Base-by-base conservation (phyloP, 257 asterid genomes). In the Verbascum thapsus region DNA sequence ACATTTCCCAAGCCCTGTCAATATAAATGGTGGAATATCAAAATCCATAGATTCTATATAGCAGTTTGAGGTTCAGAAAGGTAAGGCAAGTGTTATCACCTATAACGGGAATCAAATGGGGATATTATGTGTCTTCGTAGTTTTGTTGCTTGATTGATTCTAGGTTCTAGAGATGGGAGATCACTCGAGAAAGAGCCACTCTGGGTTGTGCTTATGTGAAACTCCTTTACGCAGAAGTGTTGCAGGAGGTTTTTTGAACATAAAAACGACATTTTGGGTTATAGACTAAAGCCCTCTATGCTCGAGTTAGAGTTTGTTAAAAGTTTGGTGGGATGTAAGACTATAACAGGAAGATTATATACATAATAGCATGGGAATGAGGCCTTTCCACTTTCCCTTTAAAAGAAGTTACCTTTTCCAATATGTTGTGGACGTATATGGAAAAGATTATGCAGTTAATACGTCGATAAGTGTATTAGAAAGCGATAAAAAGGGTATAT, bases 1-100 rank as follows among this genome's bases (percentile, higher is more conserved):
- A 85, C 73, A 78, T 72, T 75, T 90, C 88, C 96, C 97, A 90
- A 9, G 88, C 86, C 95, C 95, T 88, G 88, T 57, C 78, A 39
- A n/a, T 11, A 53, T 11, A 16, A n/a, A 48, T 8, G 62, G 42
- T 10, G 8, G 10, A 23, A 35, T 53, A 34, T 49, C 4, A n/a
- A 67, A 63, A 61, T 58, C 42, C 44, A 18, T 20, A 53, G 50
- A 34, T 55, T 53, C 26, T 45, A 13, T 17, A 48, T 7, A 40
- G 26, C n/a, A n/a, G n/a, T n/a, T n/a, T n/a, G n/a, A n/a, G n/a
- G 26, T 34, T 10, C n/a, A 19, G 51, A 58, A 22, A 58, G 18
- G 8, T 3, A 2, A 48, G 58, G 17, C 35, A 11, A 58, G 53
- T n/a, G 71, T 72, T 22, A 54, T 72, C 72, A 87, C 96, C 95